These are phyloP conservation scores for Dictyophora rubrovolvata DNA, from an alignment of 768 basidiomycete species.

Conservation along the genomic window DNA sequence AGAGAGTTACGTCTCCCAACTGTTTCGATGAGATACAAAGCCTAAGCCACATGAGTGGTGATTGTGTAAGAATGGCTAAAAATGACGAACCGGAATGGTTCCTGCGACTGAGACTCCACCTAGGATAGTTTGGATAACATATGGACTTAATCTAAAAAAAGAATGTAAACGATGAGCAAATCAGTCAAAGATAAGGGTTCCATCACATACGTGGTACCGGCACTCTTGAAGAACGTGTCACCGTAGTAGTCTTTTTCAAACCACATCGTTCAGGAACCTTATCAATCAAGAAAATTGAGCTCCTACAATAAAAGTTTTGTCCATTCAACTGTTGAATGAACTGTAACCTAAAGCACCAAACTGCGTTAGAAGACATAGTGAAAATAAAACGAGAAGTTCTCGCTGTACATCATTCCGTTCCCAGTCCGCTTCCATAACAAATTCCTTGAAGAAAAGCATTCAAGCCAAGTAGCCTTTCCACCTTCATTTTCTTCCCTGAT, in stretches of 20 bases:
- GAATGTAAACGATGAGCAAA: not conserved
- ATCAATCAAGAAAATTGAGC: not conserved
- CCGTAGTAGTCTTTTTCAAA: conserved; percentile 63
- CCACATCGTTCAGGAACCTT: not conserved
- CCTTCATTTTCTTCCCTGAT: conserved; percentile 70
- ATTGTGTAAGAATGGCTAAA: not conserved
- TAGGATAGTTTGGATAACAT: conserved; percentile 65
- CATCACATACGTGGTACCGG: conserved; percentile 45
- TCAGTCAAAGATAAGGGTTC: not conserved
- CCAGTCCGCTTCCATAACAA: conserved; percentile 61
- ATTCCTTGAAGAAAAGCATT: conserved; percentile 65
- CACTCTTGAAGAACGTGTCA: conserved; percentile 70
- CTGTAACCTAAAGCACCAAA: conserved; percentile 29
- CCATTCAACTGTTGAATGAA: conserved; percentile 76
- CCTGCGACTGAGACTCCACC: conserved; percentile 67
- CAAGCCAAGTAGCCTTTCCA: conserved; percentile 68
- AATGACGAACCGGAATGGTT: conserved; percentile 39
- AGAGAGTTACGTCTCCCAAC: conserved; percentile 69
- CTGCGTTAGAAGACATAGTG: not conserved
- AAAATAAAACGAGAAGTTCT: not conserved
- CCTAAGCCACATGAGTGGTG: conserved; percentile 15
- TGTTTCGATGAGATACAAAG: conserved; percentile 58
- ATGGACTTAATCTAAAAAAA: conserved; percentile 46
- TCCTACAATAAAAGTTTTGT: conserved; percentile 70
- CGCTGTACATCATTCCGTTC: conserved; percentile 59